A percentile compares a stretch with the other conserved stretches of the same genome.
Conservation (phyloP, 2,329 filamentous ascomycete species). For the Colletotrichum sp. region DNA sequence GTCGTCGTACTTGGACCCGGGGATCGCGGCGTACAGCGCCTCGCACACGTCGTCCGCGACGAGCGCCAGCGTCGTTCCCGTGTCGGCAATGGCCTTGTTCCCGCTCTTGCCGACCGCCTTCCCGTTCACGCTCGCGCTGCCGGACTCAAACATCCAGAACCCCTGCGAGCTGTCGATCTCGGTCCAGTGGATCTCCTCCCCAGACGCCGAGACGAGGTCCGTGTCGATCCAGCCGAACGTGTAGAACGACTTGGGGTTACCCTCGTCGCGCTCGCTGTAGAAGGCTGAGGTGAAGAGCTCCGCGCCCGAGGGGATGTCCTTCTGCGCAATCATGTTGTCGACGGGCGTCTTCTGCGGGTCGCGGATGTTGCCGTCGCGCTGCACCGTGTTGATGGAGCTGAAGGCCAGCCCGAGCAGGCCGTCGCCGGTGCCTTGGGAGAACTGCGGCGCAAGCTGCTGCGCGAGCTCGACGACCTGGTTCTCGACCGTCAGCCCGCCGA, state of each 20-base stretch:
- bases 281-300: slow-evolving; percentile 15
- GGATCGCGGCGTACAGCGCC: slow-evolving; percentile 28
- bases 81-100: slow-evolving; percentile 58
- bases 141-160: slow-evolving; percentile 72
- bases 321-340: slow-evolving; percentile 71
- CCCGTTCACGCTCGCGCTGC: slow-evolving; percentile 58
- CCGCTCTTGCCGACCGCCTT: slow-evolving; percentile 37
- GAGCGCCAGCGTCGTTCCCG: slow-evolving; percentile 68
- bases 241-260: slow-evolving; percentile 66
- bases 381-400: slow-evolving; percentile 67
- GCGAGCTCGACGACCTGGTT: slow-evolving; percentile 72
- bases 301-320: slow-evolving; percentile 74
- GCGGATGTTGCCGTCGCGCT: slow-evolving; percentile 48
- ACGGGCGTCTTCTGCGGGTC: slow-evolving; percentile 72
- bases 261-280: slow-evolving; percentile 41
- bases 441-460: slow-evolving; percentile 59
- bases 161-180: slow-evolving; percentile 65
- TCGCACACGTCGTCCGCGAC: slow-evolving; percentile 30
- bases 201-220: slow-evolving; percentile 59
- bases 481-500: slow-evolving; percentile 67
- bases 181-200: slow-evolving; percentile 65
- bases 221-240: slow-evolving; percentile 74
- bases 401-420: slow-evolving; percentile 76
- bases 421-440: slow-evolving; percentile 63
- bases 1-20: slow-evolving; percentile 23